Evolutionary conservation across 208 protist genomes (phyloP).

Genomic region (Trypanosoma theileri): DNA sequence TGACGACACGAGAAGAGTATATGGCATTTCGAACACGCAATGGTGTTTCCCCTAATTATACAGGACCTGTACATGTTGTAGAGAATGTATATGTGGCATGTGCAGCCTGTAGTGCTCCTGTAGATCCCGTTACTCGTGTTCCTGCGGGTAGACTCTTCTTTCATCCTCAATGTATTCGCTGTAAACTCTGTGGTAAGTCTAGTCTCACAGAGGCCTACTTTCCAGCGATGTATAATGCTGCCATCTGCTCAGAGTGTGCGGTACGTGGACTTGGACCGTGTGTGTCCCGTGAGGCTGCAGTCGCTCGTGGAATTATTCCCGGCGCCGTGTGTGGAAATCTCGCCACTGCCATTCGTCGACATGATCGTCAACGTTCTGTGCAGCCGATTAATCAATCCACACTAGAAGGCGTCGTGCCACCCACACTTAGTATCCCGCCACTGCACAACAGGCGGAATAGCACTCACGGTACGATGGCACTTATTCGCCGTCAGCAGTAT

Average conservation of each 20-base stretch:
- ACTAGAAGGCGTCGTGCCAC: constrained; percentile 45
- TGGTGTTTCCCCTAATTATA: constrained; percentile 43
- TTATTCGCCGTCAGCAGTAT: constrained; percentile 86
- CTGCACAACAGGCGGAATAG: constrained; percentile 56
- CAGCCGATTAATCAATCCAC: constrained; percentile 34
- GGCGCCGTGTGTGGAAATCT: constrained; percentile 38
- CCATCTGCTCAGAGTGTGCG: constrained; percentile 32
- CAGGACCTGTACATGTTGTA: constrained; percentile 67
- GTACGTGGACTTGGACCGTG: constrained; percentile 36
- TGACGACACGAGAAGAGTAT: constrained; percentile 64
- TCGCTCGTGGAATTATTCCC: constrained; percentile 40
- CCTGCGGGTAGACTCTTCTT: constrained; percentile 77
- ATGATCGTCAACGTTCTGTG: background rate
- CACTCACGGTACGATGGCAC: constrained; percentile 43
- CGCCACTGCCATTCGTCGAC: constrained; percentile 19
- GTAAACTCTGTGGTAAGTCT: constrained; percentile 52
- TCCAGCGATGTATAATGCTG: constrained; percentile 34
- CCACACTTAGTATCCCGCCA: constrained; percentile 43
- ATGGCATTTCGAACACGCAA: constrained; percentile 46
- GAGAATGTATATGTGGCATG: constrained; percentile 76
- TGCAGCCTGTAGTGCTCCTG: constrained; percentile 52
- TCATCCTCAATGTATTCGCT: constrained; percentile 65
- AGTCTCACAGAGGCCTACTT: constrained; percentile 53
- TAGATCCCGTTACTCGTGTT: constrained; percentile 78
- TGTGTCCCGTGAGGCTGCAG: constrained; percentile 40